A percentile compares a stretch with the other conserved stretches of the same genome.
These are phyloP conservation scores for Apophysomyces trapeziformis DNA, from an alignment of 371 early-diverging fungal species.

Conservation along the genomic window DNA sequence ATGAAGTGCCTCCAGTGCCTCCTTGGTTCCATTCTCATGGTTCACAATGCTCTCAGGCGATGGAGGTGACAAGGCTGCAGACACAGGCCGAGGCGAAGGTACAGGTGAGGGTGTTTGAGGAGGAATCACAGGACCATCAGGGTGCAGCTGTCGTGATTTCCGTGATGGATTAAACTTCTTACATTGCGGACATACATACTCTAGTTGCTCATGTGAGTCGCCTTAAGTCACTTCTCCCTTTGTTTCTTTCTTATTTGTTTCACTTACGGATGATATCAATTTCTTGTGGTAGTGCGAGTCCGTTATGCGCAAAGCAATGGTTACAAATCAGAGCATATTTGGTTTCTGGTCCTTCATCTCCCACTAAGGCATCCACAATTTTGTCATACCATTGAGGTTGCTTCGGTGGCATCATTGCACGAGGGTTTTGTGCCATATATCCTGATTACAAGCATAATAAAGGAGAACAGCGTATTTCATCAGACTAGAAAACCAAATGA, in stretches of 20 bases:
- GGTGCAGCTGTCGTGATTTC: conserved; percentile 23
- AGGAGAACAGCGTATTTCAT: conserved; percentile 4
- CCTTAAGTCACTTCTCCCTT: background rate
- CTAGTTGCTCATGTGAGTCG: conserved; percentile 11
- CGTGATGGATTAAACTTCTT: conserved; percentile 31
- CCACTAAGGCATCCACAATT: conserved; percentile 85
- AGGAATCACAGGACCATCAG: conserved; percentile 9
- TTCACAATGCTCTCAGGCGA: conserved; percentile 1
- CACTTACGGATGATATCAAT: conserved; percentile 71
- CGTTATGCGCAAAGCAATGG: conserved; percentile 90
- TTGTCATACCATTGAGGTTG: conserved; percentile 77
- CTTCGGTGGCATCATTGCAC: conserved; percentile 15
- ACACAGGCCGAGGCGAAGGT: background rate
- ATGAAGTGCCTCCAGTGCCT: background rate
- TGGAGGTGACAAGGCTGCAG: background rate
- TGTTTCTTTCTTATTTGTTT: background rate
- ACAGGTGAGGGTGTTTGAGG: conserved; percentile 1
- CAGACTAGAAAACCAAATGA: too few relatives aligned
- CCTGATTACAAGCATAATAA: conserved; percentile 11
- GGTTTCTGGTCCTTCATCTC: conserved; percentile 80
- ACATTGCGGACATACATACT: conserved; percentile 30
- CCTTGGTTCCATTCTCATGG: conserved; percentile 2
- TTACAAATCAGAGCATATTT: conserved; percentile 93
- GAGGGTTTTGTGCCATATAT: background rate
- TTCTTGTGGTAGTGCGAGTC: conserved; percentile 86